phyloP scores from a whole-genome alignment of 2,329 filamentous ascomycete species.

The Grosmannia serpens region DNA sequence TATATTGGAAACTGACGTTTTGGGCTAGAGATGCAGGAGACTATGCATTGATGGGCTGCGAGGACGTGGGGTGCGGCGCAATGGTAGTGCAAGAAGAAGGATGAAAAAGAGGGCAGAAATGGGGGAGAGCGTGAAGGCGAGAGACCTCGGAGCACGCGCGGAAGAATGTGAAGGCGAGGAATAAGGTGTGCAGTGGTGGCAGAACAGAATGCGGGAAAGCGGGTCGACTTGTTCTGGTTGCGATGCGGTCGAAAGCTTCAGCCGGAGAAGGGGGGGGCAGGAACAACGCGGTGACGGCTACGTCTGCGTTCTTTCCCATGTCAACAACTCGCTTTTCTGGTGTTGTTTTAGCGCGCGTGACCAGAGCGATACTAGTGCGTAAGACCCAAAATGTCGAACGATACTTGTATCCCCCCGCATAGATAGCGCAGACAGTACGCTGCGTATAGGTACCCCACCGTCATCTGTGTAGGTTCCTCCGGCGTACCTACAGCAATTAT shows the following conservation, averaged over 20 bases:
- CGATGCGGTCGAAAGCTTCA: conserved; percentile 5
- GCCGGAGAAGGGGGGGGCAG: neutral
- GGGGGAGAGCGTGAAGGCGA: neutral
- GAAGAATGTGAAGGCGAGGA: neutral
- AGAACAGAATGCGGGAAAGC: conserved; percentile 12
- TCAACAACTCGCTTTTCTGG: conserved; percentile 2
- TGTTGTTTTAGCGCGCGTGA: neutral
- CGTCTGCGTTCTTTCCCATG: conserved; percentile 1
- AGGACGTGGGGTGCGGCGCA: conserved; percentile 12
- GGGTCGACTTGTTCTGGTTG: conserved; percentile 7
- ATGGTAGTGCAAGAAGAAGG: neutral
- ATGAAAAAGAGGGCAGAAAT: neutral
- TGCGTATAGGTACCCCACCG: neutral
- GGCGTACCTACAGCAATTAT: neutral
- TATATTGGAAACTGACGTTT: conserved; percentile 1
- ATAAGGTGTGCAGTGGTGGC: neutral
- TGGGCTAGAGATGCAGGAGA: conserved; percentile 10
- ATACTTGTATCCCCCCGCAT: neutral
- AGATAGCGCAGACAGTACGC: neutral
- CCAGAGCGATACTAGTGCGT: neutral
- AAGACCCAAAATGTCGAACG: neutral
- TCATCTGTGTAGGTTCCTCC: neutral
- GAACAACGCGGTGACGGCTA: neutral
- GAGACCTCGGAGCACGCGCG: neutral
- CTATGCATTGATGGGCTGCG: conserved; percentile 10